phyloP scores from a whole-genome alignment of 202 grass and related monocot genomes.

The Setaria italica region DNA sequence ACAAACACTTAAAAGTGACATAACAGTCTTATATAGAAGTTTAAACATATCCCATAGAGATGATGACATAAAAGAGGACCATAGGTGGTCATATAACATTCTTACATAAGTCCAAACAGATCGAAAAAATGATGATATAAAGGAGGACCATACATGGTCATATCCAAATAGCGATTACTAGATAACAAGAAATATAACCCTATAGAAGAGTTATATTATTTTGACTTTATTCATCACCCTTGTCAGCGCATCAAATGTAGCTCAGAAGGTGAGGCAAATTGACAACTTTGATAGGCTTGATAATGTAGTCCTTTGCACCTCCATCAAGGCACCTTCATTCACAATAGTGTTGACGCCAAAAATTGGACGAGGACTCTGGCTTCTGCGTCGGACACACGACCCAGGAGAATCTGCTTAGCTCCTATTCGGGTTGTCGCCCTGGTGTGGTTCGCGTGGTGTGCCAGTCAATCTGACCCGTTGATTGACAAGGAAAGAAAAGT shows the following conservation, averaged over 20 bases:
- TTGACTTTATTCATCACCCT: background rate
- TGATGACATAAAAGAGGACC: background rate
- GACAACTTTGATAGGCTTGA: background rate
- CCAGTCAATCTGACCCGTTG: no score
- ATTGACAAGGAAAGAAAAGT: no score
- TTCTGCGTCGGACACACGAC: no score
- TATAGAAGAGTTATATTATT: background rate
- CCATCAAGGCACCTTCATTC: conserved; percentile 25
- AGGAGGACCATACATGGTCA: background rate
- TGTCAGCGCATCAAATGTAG: background rate
- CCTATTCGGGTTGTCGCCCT: no score
- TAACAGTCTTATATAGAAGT: background rate
- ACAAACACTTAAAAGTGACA: background rate
- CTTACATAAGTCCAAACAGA: background rate
- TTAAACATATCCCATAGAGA: background rate
- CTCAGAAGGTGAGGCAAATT: background rate
- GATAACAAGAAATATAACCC: background rate
- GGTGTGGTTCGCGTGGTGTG: no score
- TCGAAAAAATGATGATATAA: background rate
- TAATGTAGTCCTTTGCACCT: conserved; percentile 25
- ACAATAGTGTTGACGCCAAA: background rate
- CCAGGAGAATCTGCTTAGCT: no score
- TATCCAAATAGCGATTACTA: background rate
- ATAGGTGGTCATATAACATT: background rate
- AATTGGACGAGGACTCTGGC: no score